A percentile compares a stretch with the other conserved stretches of the same genome.
Evolutionary conservation across 1,284 basidiomycete genomes (phyloP).

Genomic region (Apiotrichum gracile): DNA sequence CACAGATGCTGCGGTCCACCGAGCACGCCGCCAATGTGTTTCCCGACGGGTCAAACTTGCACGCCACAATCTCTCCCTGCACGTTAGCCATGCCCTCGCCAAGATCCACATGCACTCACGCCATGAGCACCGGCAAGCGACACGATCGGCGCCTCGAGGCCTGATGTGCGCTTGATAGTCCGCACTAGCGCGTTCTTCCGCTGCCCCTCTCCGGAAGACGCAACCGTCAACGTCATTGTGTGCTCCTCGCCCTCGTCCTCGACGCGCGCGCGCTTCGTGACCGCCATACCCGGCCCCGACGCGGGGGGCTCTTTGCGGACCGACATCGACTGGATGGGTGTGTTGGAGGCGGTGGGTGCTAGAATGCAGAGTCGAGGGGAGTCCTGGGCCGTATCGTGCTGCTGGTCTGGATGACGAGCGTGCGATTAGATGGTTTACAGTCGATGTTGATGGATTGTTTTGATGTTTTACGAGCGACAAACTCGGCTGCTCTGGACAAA

Average conservation of each 20-base stretch:
- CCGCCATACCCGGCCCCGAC: conserved; percentile 35
- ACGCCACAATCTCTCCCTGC: conserved; percentile 47
- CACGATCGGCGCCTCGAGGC: conserved; percentile 44
- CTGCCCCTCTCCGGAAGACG: conserved; percentile 41
- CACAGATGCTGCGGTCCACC: conserved; percentile 45
- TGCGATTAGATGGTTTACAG: no score
- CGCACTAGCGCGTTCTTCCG: conserved; percentile 42
- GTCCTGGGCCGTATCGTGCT: no score
- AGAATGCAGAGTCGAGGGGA: neutral
- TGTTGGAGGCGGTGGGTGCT: neutral
- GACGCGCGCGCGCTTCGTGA: conserved; percentile 46
- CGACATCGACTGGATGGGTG: conserved; percentile 20
- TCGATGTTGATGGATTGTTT: neutral
- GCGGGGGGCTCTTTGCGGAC: conserved; percentile 41
- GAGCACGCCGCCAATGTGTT: conserved; percentile 45
- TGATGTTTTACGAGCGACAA: no score
- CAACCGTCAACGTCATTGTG: conserved; percentile 34
- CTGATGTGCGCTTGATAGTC: conserved; percentile 44
- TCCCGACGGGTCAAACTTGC: conserved; percentile 47
- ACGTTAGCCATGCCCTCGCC: neutral
- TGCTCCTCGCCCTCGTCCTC: conserved; percentile 33
- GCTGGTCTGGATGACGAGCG: no score
- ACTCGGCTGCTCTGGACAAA: no score
- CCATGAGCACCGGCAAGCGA: conserved; percentile 41
- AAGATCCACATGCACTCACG: conserved; percentile 26